A percentile compares a stretch with the other conserved stretches of the same genome.
phyloP scores from a whole-genome alignment of 805 yeast species.

The Wickerhamomyces queroliae region DNA sequence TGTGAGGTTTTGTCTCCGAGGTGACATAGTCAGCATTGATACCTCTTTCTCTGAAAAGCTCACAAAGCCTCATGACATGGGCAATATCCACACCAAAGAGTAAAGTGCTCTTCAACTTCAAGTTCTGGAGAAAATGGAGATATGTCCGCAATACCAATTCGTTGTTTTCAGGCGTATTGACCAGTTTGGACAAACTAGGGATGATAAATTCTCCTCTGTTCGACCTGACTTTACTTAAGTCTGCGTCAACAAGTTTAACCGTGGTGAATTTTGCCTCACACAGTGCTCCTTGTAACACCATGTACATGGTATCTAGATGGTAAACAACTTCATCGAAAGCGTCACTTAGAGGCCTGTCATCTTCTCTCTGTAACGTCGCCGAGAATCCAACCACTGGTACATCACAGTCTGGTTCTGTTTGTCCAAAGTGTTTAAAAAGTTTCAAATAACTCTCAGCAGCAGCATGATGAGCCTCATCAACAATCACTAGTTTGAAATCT shows the following conservation, averaged over 20 bases:
- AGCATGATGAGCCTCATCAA: conserved; percentile 94
- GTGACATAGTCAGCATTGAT: conserved; percentile 68
- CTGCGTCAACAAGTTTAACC: conserved; percentile 39
- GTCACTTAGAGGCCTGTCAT: conserved; percentile 48
- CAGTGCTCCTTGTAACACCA: conserved; percentile 66
- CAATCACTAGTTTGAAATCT: conserved; percentile 65
- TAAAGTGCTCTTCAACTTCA: conserved; percentile 52
- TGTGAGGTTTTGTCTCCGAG: conserved; percentile 50
- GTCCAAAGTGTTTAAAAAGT: conserved; percentile 49
- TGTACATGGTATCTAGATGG: conserved; percentile 55
- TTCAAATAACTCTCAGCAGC: conserved; percentile 62
- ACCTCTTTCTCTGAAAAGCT: conserved; percentile 49
- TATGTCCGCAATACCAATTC: conserved; percentile 50
- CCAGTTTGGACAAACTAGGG: conserved; percentile 42
- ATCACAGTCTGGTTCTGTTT: conserved; percentile 27
- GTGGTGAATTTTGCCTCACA: conserved; percentile 63
- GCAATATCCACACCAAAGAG: conserved; percentile 72
- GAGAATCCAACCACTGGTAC: conserved; percentile 76
- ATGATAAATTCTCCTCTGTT: conserved; percentile 48
- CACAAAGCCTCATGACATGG: conserved; percentile 54
- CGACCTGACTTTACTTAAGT: conserved; percentile 27
- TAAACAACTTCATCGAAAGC: conserved; percentile 72
- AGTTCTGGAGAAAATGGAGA: conserved; percentile 34
- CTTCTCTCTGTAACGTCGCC: conserved; percentile 82
- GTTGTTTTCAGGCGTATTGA: conserved; percentile 51